These are phyloP conservation scores for Apiospora koreana DNA, from an alignment of 2,329 filamentous ascomycete species.

Conservation along the genomic window DNA sequence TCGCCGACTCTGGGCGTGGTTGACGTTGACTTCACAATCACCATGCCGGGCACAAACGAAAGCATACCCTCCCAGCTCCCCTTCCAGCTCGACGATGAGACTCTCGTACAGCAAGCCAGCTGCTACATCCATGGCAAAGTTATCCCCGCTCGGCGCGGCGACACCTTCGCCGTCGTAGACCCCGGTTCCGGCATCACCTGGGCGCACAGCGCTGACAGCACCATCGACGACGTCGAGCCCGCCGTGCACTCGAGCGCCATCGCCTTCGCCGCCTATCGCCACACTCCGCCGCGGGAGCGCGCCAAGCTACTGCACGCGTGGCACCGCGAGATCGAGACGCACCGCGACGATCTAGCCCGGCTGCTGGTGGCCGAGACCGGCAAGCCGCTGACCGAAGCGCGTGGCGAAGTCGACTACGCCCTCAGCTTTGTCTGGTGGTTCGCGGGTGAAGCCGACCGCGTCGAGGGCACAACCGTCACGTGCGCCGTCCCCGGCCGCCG, in stretches of 20 bases:
- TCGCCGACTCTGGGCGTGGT: neutral
- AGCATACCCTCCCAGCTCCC: conserved; percentile 17
- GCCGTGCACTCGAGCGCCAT: conserved; percentile 37
- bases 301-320: conserved; percentile 22
- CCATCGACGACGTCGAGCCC: conserved; percentile 39
- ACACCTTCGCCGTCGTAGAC: conserved; percentile 54
- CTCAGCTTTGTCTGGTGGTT: conserved; percentile 59
- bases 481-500: conserved; percentile 63
- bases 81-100: conserved; percentile 46
- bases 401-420: conserved; percentile 58
- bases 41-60: neutral
- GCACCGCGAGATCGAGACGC: conserved; percentile 16
- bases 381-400: conserved; percentile 55
- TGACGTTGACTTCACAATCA: neutral
- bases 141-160: conserved; percentile 44
- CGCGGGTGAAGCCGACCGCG: conserved; percentile 47
- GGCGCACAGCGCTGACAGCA: conserved; percentile 51
- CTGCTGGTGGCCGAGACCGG: conserved; percentile 51
- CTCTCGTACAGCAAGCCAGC: conserved; percentile 46
- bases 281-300: conserved; percentile 36
- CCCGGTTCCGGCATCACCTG: conserved; percentile 52
- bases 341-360: conserved; percentile 14
- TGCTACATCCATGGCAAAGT: conserved; percentile 52
- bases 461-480: conserved; percentile 60
- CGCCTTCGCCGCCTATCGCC: conserved; percentile 40